phyloP scores from a whole-genome alignment of 352 stramenopile species.

The Blastocystis sp. region DNA sequence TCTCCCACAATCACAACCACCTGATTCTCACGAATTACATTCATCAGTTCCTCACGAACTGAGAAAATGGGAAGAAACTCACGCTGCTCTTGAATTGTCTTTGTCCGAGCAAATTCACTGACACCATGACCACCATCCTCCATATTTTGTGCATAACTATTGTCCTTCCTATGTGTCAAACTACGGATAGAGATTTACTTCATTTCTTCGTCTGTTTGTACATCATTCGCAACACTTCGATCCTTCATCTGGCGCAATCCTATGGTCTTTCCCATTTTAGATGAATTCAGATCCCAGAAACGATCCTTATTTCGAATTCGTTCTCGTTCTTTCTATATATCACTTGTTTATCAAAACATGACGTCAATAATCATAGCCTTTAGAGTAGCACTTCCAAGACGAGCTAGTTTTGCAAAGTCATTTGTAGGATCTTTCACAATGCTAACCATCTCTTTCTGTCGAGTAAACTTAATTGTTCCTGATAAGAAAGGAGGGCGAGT shows the following conservation, averaged over 20 bases:
- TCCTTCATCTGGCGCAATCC: conserved; percentile 70
- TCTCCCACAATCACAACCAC: conserved; percentile 96
- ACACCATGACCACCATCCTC: conserved; percentile 71
- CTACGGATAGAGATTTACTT: conserved; percentile 14
- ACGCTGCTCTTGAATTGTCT: conserved; percentile 88
- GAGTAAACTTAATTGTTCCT: conserved; percentile 86
- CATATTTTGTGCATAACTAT: conserved; percentile 54
- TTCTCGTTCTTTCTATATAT: conserved; percentile 68
- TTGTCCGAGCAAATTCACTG: conserved; percentile 89
- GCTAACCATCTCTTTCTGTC: conserved; percentile 84
- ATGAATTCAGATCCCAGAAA: conserved; percentile 96
- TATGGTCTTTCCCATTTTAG: conserved; percentile 90
- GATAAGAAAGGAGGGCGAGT: conserved; percentile 93
- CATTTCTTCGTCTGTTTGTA: conserved; percentile 63
- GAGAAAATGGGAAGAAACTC: conserved; percentile 89
- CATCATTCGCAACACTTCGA: conserved; percentile 43
- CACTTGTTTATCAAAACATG: background rate
- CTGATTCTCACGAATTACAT: conserved; percentile 93
- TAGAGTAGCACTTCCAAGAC: conserved; percentile 82
- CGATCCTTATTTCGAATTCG: conserved; percentile 88
- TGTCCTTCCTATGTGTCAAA: conserved; percentile 30
- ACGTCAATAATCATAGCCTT: conserved; percentile 63
- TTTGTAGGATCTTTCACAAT: conserved; percentile 88
- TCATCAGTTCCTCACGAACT: conserved; percentile 88
- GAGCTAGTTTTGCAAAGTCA: conserved; percentile 87